phyloP scores from a whole-genome alignment of 1,284 basidiomycete species.

The Apiotrichum montevideense region DNA sequence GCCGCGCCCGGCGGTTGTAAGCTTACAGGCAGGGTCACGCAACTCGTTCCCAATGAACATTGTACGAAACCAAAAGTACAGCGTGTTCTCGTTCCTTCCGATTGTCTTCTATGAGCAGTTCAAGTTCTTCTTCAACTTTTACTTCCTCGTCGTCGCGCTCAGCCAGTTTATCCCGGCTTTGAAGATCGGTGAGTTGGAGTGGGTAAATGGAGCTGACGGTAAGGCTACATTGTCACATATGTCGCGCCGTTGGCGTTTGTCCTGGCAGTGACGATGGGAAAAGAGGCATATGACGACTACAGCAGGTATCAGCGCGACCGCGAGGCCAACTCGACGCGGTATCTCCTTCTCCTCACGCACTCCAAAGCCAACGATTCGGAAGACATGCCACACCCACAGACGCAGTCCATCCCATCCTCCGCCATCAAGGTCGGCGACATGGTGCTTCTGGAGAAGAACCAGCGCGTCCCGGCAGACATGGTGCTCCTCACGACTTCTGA shows the following conservation, averaged over 20 bases:
- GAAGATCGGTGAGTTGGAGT: slow-evolving; percentile 65
- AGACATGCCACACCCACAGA: slow-evolving; percentile 29
- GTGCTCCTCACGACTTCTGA: slow-evolving; percentile 80
- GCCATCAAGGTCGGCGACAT: slow-evolving; percentile 86
- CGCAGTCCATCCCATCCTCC: slow-evolving; percentile 75
- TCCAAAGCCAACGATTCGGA: slow-evolving; percentile 11
- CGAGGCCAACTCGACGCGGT: slow-evolving; percentile 90
- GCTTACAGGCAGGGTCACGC: no score
- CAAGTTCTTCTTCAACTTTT: slow-evolving; percentile 99
- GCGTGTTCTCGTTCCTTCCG: slow-evolving; percentile 85
- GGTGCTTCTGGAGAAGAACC: slow-evolving; percentile 90
- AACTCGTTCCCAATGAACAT: slow-evolving; percentile 61
- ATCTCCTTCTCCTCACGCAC: slow-evolving; percentile 66
- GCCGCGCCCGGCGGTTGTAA: no score
- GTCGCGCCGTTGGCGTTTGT: slow-evolving; percentile 95
- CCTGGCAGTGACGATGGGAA: slow-evolving; percentile 89
- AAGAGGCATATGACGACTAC: slow-evolving; percentile 98
- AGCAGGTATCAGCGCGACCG: slow-evolving; percentile 82
- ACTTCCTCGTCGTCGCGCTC: slow-evolving; percentile 93
- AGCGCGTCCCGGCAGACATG: slow-evolving; percentile 92
- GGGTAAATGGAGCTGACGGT: slow-evolving; percentile 30
- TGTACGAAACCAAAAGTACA: slow-evolving; percentile 98
- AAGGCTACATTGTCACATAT: slow-evolving; percentile 93
- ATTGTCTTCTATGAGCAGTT: slow-evolving; percentile 98
- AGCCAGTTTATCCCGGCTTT: slow-evolving; percentile 94